Base-by-base conservation (phyloP, 164 flowering plant species). In the Saururus chinensis region DNA sequence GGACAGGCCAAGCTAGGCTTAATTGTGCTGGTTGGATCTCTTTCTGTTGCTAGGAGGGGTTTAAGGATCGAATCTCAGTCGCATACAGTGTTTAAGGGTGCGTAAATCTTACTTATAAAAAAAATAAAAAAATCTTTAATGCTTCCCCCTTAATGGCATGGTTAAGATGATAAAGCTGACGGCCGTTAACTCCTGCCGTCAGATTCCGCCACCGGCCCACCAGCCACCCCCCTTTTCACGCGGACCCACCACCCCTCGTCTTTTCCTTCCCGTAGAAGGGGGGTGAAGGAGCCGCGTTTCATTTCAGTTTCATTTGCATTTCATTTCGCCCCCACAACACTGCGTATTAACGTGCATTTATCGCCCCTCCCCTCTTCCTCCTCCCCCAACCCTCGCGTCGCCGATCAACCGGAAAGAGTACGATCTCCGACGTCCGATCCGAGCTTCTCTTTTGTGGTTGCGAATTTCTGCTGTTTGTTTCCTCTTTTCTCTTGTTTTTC, bases 231-330 rank as follows among this genome's bases (percentile, higher is more conserved):
- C n/a, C n/a, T n/a, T n/a, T n/a, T n/a, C n/a, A n/a, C n/a, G n/a
- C n/a, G 57, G 57, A 9, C 57, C 57, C 57, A 54, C 57, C 13
- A 1, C 57, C 24, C n/a, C n/a, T n/a, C n/a, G n/a, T 22, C 21
- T 54, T 54, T 54, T 2, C 37, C 59, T 56, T 56, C 59, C 59
- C 59, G 59, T 56, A 30, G 59, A 24, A 56, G 59, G 35, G 59
- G 25, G 59, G 25, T 11, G 23, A 56, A 30, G 10, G 59, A 23
- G 23, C 59, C 59, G 59, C 59, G 23, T 56, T 56, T 23, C 35
- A 56, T 56, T 56, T 56, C 8, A 14, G 37, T 56, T 24, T 56
- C 59, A 56, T 56, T 56, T 56, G 37, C 59, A 13, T 25, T 56
- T 56, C 59, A 56, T 56, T 56, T 56, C 30, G 59, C 9, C 37